Evolutionary conservation across 345 rosid genomes (phyloP), one percentile per base, ranked within the genome.

Genomic region (Eutrema heterophyllum): DNA sequence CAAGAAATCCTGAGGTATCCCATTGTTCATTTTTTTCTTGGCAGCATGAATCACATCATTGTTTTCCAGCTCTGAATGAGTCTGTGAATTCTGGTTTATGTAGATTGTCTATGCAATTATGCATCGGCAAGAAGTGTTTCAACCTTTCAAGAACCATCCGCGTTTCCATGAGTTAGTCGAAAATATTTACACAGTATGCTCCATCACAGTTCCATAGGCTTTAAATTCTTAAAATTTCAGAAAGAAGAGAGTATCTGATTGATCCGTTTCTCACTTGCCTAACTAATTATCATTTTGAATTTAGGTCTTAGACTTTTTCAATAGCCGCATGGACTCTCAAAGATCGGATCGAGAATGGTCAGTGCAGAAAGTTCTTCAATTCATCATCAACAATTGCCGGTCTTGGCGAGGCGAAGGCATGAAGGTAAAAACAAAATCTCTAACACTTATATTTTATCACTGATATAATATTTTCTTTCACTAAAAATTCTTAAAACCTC

Each of bases 361-460:
- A 5, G 98, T 92, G 64, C 94, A 95, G 78, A 90, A 86, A 76
- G 99, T 95, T 73, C 96, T 95, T 60, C 78, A 84, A 56, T 86
- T 87, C 77, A 87, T 95, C 74, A 85, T 85, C 56, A 84, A 75
- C 30, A 87, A 83, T 75, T 95, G 94, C 45, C 87, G 97, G 61
- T 92, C 91, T 70, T 95, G 97, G 99, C 88, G 98, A 51, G 98
- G 87, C 44, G 97, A 95, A 80, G 99, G 98, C 71, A 81, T 92
- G 88, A 92, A 92, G 99, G 99, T 95, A 68, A 58, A 44, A 58
- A 44, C 71, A 36, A 24, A 54, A 35, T 57, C 13, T 27, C 4
- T 41, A 41, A 64, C 36, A 48, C 46, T 9, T 64, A 26, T 11
- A 32, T 9, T 16, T 6, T 16, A 33, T 33, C n/a, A 18, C n/a